Evolutionary conservation across 2,329 filamentous ascomycete species (phyloP), one percentile per base, ranked within the genome.

Genomic region (Sarocladiaceae sp.): DNA sequence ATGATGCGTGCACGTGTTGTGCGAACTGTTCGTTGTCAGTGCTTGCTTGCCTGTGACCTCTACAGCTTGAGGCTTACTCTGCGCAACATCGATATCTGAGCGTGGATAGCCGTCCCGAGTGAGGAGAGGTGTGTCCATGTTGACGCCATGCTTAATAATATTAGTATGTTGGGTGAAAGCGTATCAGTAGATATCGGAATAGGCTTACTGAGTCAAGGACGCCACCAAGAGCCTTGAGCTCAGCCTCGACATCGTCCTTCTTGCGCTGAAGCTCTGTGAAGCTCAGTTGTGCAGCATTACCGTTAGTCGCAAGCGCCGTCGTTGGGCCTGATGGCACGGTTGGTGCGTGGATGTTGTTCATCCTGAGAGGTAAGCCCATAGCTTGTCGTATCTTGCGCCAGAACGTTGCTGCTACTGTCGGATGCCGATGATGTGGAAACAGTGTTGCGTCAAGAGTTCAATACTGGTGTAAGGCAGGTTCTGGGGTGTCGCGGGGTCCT

Each of bases 1-100:
- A 97, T 94, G 59, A 99, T 96, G 55, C 89, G 85, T 25, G 92
- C 82, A 68, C 94, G 81, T 33, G 92, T 96, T n/a, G 90, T 96
- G 56, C 94, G 89, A 65, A 99, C 90, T 95, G 22, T 44, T 20
- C 15, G 3, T 26, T 35, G 37, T 58, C 49, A 58, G 51, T 25
- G 22, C 6, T 36, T 44, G 17, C 12, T 17, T n/a, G n/a, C 26
- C 33, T 48, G 10, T 5, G 6, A 13, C 26, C 13, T 25, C 11
- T 3, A 6, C 4, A 37, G 15, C 7, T 17, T 35, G 26, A 39
- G 25, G 52, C 77, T 58, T 83, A 94, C 90, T 94, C 72, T 97
- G 93, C 23, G 94, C 87, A 56, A 99, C 88, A 67, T 99, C 94
- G 57, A 99, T 86, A 69, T 99, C 94, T 61, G 89, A 86, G 65